Evolutionary conservation across 208 protist genomes (phyloP), one percentile per base, ranked within the genome.

Genomic region (Leishmania gerbilli): DNA sequence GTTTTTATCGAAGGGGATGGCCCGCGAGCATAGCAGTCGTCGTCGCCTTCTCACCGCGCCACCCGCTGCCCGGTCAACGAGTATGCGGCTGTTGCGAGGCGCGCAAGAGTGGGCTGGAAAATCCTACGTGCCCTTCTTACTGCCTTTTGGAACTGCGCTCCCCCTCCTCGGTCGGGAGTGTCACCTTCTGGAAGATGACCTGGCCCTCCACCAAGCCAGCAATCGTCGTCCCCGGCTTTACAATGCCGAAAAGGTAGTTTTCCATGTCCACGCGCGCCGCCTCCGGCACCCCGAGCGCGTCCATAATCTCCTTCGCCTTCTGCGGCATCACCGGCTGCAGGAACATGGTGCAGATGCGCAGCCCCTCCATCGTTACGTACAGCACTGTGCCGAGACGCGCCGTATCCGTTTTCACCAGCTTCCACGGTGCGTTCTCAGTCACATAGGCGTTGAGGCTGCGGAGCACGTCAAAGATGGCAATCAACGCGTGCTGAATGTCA

Each of bases 381-480:
- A 99, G 87, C 64, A 99, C 94, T 27, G 95, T 98, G 37, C 88
- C 82, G 21, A 98, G 88, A 19, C 95, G 88, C 34, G 79, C 84
- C 9, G 82, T 87, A 71, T 98, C 95, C 3, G 85, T 84, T 82
- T 97, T 98, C 47, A 97, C 93, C 37, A 98, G 82, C 83, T 97
- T 97, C 97, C 98, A 99, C 71, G 98, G 96, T 71, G 95, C 90
- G 53, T 92, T 98, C 76, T 98, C 89, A 13, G 95, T 97, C 24
- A 98, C 85, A 74, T 98, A 99, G 24, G 84, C 86, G 80, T 99
- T 99, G 77, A 96, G 86, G 21, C 84, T 82, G 65, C 93, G 93
- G 13, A 98, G 87, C 40, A 98, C 91, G 42, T 96, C 94, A 77
- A 98, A 97, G 60, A 98, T 95, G 4, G 91, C 84, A 27, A 92